Base-by-base conservation (phyloP, 2,329 filamentous ascomycete species). In the Didymella exigua region DNA sequence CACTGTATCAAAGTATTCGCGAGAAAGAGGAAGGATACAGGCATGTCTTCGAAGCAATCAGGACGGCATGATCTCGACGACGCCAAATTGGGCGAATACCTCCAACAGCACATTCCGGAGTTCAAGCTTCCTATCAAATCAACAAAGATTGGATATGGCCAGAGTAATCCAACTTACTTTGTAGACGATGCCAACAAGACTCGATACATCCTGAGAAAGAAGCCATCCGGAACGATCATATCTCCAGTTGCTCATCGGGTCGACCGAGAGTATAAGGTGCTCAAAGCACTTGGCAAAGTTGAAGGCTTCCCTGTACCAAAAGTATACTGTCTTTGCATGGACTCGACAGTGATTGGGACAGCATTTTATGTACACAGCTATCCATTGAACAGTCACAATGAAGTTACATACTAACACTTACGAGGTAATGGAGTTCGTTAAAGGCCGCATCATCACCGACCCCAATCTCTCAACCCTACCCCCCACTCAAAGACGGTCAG, bases 141-240 rank as follows among this genome's bases (percentile, higher is more conserved):
- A 6, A 72, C 70, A 8, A 76, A 97, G 89, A 98, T 98, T 72
- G 91, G 93, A 70, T 98, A 95, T 74, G 95, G 93, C 48, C 93
- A 98, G 78, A 96, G 91, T 57, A 98, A 98, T 73, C 93, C 95
- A 36, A 98, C 93, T 0, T 98, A 98, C 78, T 90, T 92, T 67
- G 82, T 98, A 68, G 95, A 87, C 16, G 86, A 87, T 56, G 60
- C 69, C 2, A 81, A 86, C 69, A 84, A 86, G 44, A 74, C 79
- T 60, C 85, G 87, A 69, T 96, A 87, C 75, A 95, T 98, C 26
- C 83, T 98, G 78, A 90, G 93, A 72, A 98, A 98, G 84, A 97
- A 97, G 78, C 95, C 93, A 0, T 91, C 93, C 4, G 93, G 93
- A 58, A 88, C 88, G 76, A 88, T 98, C 36, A 84, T 98, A 46